phyloP scores from a whole-genome alignment of 129 eudicot genomes.

The Flaveria linearis region DNA sequence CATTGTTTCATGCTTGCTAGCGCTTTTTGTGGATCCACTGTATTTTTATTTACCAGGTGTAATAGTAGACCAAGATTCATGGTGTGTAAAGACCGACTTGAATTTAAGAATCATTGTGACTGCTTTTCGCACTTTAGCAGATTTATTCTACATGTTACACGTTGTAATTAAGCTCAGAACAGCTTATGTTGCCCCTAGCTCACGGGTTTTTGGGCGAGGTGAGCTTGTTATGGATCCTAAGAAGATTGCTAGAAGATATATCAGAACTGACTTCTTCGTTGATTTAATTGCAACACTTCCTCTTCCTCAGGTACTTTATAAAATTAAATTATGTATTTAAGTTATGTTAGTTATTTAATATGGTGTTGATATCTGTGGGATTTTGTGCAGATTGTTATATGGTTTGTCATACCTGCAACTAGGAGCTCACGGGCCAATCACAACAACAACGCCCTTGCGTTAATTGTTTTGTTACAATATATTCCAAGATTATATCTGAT shows the following conservation, averaged over 20 bases:
- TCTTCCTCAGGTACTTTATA: conserved; percentile 81
- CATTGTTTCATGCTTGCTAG: conserved; percentile 78
- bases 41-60: conserved; percentile 90
- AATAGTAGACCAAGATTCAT: conserved; percentile 48
- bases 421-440: conserved; percentile 71
- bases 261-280: conserved; percentile 79
- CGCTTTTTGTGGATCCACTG: conserved; percentile 83
- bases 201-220: conserved; percentile 94
- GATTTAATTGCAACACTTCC: conserved; percentile 97
- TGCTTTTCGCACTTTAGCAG: conserved; percentile 76
- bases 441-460: conserved; percentile 91
- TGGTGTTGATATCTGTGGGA: conserved; percentile 16
- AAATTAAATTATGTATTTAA: neutral
- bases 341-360: neutral
- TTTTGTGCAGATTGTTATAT: conserved; percentile 74
- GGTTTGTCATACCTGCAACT: conserved; percentile 94
- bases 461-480: conserved; percentile 86
- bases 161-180: conserved; percentile 84
- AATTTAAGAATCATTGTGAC: conserved; percentile 75
- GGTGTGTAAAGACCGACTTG: conserved; percentile 77
- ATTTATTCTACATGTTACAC: conserved; percentile 84
- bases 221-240: conserved; percentile 98
- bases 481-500: conserved; percentile 90
- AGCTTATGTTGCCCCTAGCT: conserved; percentile 94
- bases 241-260: conserved; percentile 76